Evolutionary conservation across 805 yeast species (phyloP).

Genomic region (Metschnikowia rubicola): DNA sequence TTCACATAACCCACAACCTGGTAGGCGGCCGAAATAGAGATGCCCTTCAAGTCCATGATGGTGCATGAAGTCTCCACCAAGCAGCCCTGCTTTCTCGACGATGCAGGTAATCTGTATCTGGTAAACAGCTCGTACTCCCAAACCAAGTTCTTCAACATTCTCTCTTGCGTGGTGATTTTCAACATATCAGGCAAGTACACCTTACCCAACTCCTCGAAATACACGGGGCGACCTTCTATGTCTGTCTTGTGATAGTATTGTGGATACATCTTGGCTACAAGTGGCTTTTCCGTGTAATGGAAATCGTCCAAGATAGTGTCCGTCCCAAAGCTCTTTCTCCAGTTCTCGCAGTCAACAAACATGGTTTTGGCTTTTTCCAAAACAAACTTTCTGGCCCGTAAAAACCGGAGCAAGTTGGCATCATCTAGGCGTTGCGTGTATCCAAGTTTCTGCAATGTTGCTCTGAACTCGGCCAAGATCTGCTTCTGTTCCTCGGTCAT

Average conservation of each 20-base stretch:
- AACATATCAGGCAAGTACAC: conserved; percentile 89
- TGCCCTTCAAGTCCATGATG: conserved; percentile 91
- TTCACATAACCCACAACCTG: conserved; percentile 84
- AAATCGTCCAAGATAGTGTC: conserved; percentile 84
- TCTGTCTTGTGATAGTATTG: conserved; percentile 97
- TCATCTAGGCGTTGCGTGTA: conserved; percentile 81
- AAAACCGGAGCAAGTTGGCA: conserved; percentile 76
- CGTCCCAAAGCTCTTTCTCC: conserved; percentile 87
- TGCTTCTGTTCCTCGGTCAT: conserved; percentile 65
- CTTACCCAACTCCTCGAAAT: conserved; percentile 88
- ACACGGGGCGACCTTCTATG: conserved; percentile 94
- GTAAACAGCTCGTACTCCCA: conserved; percentile 97
- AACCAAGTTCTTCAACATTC: conserved; percentile 92
- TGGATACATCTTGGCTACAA: conserved; percentile 87
- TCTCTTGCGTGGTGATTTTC: conserved; percentile 89
- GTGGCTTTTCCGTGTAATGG: conserved; percentile 88
- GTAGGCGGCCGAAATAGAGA: conserved; percentile 77
- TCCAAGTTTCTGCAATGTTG: conserved; percentile 57
- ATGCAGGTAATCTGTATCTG: conserved; percentile 84
- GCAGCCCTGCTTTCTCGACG: conserved; percentile 75
- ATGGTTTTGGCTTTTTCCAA: conserved; percentile 71
- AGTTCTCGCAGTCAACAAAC: conserved; percentile 83
- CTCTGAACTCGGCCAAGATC: conserved; percentile 56
- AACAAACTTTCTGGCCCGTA: conserved; percentile 95
- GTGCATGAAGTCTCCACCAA: conserved; percentile 96